Evolutionary conservation across 148 eudicot species (phyloP).

Genomic region (Camellia japonica): DNA sequence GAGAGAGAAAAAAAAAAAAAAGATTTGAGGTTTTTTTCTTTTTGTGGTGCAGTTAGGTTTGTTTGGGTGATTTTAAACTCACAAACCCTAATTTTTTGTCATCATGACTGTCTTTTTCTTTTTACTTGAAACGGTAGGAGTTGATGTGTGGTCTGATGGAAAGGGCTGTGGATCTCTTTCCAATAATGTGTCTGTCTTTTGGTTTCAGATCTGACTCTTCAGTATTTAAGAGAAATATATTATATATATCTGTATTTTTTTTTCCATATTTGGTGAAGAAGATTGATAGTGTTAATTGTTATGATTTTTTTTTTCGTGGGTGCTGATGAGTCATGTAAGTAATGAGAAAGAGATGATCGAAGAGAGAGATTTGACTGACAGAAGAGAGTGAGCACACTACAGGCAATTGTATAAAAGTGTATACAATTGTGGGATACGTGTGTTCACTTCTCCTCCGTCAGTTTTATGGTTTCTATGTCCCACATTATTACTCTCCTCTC

Average conservation of each 20-base stretch:
- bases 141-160: too few relatives aligned
- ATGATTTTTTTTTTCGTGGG: too few relatives aligned
- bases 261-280: too few relatives aligned
- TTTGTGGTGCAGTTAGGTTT: too few relatives aligned
- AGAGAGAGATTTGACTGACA: not conserved
- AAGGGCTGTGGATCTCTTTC: not conserved
- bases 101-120: not conserved
- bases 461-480: not conserved
- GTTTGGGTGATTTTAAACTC: not conserved
- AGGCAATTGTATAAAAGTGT: constrained; percentile 9
- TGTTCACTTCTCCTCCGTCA: constrained; percentile 17
- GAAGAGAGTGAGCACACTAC: constrained; percentile 21
- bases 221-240: not conserved
- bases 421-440: constrained; percentile 2
- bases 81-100: not conserved
- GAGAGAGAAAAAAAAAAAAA: not conserved
- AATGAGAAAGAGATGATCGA: too few relatives aligned
- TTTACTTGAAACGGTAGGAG: not conserved
- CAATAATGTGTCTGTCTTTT: not conserved
- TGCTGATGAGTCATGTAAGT: too few relatives aligned
- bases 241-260: not conserved
- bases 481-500: not conserved
- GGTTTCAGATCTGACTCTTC: not conserved
- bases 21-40: too few relatives aligned
- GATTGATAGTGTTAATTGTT: too few relatives aligned